Conservation (phyloP, 768 basidiomycete species). For the Lactarius quietus region DNA sequence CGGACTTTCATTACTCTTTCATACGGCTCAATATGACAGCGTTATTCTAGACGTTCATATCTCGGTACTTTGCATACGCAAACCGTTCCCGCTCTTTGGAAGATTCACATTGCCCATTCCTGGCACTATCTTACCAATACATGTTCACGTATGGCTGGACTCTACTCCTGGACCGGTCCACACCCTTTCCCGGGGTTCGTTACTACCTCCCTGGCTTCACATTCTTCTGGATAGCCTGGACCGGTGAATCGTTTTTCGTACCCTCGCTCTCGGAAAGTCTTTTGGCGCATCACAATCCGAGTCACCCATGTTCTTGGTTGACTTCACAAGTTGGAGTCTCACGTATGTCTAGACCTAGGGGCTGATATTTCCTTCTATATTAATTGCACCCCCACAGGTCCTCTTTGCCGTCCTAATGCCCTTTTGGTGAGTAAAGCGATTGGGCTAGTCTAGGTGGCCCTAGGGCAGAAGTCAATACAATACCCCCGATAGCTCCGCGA, state of each 20-base stretch:
- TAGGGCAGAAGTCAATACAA: slow-evolving; percentile 7
- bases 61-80: slow-evolving; percentile 21
- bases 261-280: slow-evolving; percentile 12
- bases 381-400: background rate
- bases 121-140: slow-evolving; percentile 13
- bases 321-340: background rate
- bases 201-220: slow-evolving; percentile 18
- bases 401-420: slow-evolving; percentile 19
- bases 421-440: slow-evolving; percentile 8
- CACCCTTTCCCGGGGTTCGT: slow-evolving; percentile 21
- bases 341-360: slow-evolving; percentile 1
- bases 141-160: slow-evolving; percentile 15
- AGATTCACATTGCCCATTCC: slow-evolving; percentile 23
- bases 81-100: slow-evolving; percentile 13
- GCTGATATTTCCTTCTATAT: slow-evolving; percentile 13
- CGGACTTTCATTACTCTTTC: slow-evolving; percentile 11
- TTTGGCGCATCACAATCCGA: slow-evolving; percentile 15
- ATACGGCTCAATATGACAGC: slow-evolving; percentile 11
- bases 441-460: background rate
- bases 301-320: slow-evolving; percentile 15
- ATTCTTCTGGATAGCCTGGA: slow-evolving; percentile 23
- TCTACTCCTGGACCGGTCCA: slow-evolving; percentile 7
- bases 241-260: slow-evolving; percentile 23
- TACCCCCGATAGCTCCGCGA: slow-evolving; percentile 22
- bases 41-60: slow-evolving; percentile 14